Percentiles rank a stretch among this genome's conserved stretches.
Conservation (phyloP, 441 rosid genomes). For the Pelargonium cotyledonis region DNA sequence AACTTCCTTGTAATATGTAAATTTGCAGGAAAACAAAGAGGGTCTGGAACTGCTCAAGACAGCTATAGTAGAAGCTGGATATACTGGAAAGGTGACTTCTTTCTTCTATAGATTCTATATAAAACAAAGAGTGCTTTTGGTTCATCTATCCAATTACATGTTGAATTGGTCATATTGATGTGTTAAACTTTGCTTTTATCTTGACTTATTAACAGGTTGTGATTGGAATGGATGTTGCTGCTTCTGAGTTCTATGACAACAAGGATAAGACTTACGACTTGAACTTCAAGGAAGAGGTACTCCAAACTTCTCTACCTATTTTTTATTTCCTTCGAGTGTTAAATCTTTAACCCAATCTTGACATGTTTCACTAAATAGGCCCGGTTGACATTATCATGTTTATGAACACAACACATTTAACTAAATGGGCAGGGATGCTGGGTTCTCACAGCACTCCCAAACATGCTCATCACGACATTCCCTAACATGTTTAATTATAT, state of each 20-base stretch:
- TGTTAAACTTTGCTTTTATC: not conserved
- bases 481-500: too few relatives aligned
- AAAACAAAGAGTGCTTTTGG: slow-evolving; percentile 17
- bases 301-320: too few relatives aligned
- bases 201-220: slow-evolving; percentile 50
- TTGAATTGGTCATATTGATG: not conserved
- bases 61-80: slow-evolving; percentile 92
- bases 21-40: slow-evolving; percentile 84
- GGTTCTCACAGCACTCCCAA: too few relatives aligned
- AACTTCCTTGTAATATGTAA: not conserved
- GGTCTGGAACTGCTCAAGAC: slow-evolving; percentile 90
- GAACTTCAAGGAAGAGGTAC: slow-evolving; percentile 33
- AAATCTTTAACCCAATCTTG: too few relatives aligned
- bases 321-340: too few relatives aligned
- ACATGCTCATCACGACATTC: too few relatives aligned
- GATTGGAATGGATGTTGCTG: slow-evolving; percentile 99
- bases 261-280: slow-evolving; percentile 73
- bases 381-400: too few relatives aligned
- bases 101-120: too few relatives aligned
- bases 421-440: too few relatives aligned
- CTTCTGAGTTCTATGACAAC: slow-evolving; percentile 78
- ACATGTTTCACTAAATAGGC: too few relatives aligned
- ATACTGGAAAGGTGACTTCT: slow-evolving; percentile 59
- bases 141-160: not conserved
- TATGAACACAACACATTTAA: too few relatives aligned